Conservation (phyloP, 495 filamentous ascomycete genomes). For the Pseudomonodictys pantanalensis region DNA sequence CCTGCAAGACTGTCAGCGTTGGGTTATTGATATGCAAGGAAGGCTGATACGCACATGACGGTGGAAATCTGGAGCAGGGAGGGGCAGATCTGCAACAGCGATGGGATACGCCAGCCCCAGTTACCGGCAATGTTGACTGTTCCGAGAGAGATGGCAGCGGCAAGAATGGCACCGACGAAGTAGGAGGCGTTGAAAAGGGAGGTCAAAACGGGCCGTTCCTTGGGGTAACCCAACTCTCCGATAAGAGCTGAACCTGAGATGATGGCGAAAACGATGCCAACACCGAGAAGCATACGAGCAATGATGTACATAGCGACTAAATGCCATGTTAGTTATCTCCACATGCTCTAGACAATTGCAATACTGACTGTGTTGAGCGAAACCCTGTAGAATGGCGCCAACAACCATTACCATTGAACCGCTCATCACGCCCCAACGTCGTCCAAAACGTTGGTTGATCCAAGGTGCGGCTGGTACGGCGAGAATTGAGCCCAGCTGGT, state of each 20-base stretch:
- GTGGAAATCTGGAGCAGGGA: conserved; percentile 19
- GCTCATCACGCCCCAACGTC: conserved; percentile 13
- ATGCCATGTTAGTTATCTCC: background rate
- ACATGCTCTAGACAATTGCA: background rate
- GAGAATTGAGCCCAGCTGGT: conserved; percentile 26
- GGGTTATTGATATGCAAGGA: background rate
- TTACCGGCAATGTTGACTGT: conserved; percentile 10
- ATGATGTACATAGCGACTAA: conserved; percentile 27
- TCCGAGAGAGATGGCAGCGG: conserved; percentile 19
- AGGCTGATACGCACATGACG: conserved; percentile 4
- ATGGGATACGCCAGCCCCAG: conserved; percentile 28
- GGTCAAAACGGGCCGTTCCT: conserved; percentile 23
- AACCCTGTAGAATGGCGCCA: conserved; percentile 19
- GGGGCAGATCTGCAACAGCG: conserved; percentile 21
- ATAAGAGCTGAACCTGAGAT: conserved; percentile 22
- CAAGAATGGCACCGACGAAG: conserved; percentile 23
- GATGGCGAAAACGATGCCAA: conserved; percentile 23
- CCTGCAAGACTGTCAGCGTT: background rate
- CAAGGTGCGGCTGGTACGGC: conserved; percentile 22
- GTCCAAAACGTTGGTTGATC: conserved; percentile 16
- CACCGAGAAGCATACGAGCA: conserved; percentile 23
- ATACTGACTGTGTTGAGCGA: conserved; percentile 8
- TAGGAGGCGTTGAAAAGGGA: conserved; percentile 25
- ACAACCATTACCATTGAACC: conserved; percentile 19
- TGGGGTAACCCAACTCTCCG: conserved; percentile 25